A percentile compares a stretch with the other conserved stretches of the same genome.
Conservation (phyloP, 331 rosid species). For the Dryas integrifolia region DNA sequence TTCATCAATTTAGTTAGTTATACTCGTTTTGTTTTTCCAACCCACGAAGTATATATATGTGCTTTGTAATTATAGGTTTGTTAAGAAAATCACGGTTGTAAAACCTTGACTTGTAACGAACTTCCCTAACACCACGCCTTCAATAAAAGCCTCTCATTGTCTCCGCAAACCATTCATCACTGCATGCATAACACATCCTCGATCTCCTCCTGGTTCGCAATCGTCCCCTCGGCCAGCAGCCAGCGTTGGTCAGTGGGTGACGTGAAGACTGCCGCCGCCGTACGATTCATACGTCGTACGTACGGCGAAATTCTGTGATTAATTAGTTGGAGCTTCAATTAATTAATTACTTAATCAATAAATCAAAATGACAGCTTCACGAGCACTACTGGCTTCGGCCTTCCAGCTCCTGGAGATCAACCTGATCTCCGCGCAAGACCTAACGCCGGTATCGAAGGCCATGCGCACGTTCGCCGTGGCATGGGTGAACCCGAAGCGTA, state of each 20-base stretch:
- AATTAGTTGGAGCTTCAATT: too few species aligned
- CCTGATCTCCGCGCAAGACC: slow-evolving; percentile 62
- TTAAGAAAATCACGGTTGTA: slow-evolving; percentile 17
- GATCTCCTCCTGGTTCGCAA: background rate
- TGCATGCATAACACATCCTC: background rate
- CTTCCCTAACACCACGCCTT: slow-evolving; percentile 9
- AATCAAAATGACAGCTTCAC: background rate
- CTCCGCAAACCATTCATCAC: slow-evolving; percentile 9
- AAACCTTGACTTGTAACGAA: slow-evolving; percentile 13
- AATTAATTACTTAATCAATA: background rate
- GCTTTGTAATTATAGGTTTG: slow-evolving; percentile 2
- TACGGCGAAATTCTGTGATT: too few species aligned
- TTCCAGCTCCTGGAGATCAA: slow-evolving; percentile 62
- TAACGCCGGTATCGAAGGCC: slow-evolving; percentile 41
- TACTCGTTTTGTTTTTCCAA: too few species aligned
- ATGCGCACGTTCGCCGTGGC: slow-evolving; percentile 64
- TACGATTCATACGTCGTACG: too few species aligned
- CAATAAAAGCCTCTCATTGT: slow-evolving; percentile 7
- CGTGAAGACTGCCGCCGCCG: too few species aligned
- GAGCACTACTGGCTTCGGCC: background rate
- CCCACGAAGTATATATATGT: too few species aligned
- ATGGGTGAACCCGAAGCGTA: slow-evolving; percentile 63
- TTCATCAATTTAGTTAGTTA: too few species aligned
- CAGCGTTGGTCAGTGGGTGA: too few species aligned
- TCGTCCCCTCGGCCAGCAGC: background rate